Base-by-base conservation (phyloP, 495 filamentous ascomycete species). In the Staphylotrichum longicolle region DNA sequence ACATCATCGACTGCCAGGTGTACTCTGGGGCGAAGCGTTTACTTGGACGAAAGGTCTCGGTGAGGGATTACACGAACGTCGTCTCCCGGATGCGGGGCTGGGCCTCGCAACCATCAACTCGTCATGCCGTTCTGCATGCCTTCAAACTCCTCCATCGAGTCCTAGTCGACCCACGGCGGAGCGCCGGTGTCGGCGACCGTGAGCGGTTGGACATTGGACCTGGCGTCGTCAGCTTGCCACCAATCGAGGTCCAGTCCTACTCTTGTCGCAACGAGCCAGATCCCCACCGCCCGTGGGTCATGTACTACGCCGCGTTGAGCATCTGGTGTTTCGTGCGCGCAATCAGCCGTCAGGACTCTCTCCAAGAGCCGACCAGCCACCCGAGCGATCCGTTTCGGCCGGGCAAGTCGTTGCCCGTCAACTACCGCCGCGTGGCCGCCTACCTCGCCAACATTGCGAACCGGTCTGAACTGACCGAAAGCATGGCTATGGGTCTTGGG, bases 281-380 rank as follows among this genome's bases (percentile, higher is more conserved):
- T 46, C 86, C 96, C 27, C 94, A 98, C 68, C 85, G 94, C 33
- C 91, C 94, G 2, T 98, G 94, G 94, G 90, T 98, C 41, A 84
- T 98, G 73, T 98, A 96, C 72, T 94, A 93, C 58, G 90, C 94
- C 0, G 86, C 88, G 1, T 77, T 98, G 60, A 90, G 93, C 51
- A 91, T 97, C 34, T 98, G 93, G 93, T 91, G 83, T 20, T 98
- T 94, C 68, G 92, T 91, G 15, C 92, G 86, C 66, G 93, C 94
- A 1, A 72, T 96, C 55, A 90, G 93, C 62, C 88, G 89, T 5
- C 68, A 57, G 58, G 70, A 60, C 63, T 65, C 65, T 51, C 57
- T 58, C 33, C 73, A 61, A 35, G 62, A 50, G 54, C 69, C 68
- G 53, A 42, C 52, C 7, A 48, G 56, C n/a, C 64, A 60, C 14